These are phyloP conservation scores for Hanseniaspora valbyensis DNA, from an alignment of 805 yeast species.

Conservation along the genomic window DNA sequence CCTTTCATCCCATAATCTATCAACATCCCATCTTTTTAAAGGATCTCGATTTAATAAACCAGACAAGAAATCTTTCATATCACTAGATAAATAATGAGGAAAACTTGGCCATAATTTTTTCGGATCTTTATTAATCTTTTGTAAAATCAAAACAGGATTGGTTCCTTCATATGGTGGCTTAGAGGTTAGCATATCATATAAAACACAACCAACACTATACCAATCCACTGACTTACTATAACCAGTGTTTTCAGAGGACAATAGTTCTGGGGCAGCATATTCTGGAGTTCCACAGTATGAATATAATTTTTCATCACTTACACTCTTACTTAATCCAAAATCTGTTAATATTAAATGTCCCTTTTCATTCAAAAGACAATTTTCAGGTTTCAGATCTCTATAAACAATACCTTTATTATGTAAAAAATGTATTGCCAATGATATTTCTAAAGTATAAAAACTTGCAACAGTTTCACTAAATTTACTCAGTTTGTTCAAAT, in stretches of 20 bases:
- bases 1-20: conserved; percentile 37
- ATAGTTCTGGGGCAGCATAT: conserved; percentile 74
- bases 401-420: conserved; percentile 76
- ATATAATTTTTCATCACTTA: conserved; percentile 23
- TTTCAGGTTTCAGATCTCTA: conserved; percentile 83
- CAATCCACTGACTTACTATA: conserved; percentile 78
- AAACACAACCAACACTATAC: conserved; percentile 83
- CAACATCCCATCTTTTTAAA: conserved; percentile 51
- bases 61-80: conserved; percentile 64
- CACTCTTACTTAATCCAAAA: conserved; percentile 59
- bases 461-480: conserved; percentile 57
- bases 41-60: conserved; percentile 63
- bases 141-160: conserved; percentile 62
- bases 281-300: conserved; percentile 38
- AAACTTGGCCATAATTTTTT: conserved; percentile 34
- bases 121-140: conserved; percentile 60
- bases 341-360: conserved; percentile 81
- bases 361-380: conserved; percentile 61
- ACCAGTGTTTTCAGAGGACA: conserved; percentile 39
- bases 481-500: conserved; percentile 33
- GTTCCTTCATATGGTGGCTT: conserved; percentile 83
- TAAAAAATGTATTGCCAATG: conserved; percentile 62
- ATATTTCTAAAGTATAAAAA: conserved; percentile 70
- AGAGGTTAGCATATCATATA: conserved; percentile 71
- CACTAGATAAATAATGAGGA: conserved; percentile 68